Conservation (phyloP, 495 filamentous ascomycete species). For the Apiosordaria backusii region DNA sequence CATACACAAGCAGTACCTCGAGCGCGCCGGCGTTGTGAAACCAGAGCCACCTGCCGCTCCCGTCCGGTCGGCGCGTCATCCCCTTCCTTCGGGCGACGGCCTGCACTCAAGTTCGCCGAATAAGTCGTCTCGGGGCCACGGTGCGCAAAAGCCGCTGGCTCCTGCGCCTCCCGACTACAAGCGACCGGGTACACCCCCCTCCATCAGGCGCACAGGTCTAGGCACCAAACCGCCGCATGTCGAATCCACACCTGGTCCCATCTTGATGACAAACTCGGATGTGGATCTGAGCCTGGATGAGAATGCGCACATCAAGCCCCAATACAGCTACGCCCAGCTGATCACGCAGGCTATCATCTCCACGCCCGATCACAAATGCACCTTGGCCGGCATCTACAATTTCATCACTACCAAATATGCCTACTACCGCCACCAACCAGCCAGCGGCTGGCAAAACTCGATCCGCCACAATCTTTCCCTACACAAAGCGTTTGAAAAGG, state of each 20-base stretch:
- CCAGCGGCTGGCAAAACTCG: conserved; percentile 91
- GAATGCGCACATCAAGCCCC: conserved; percentile 85
- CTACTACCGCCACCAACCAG: conserved; percentile 76
- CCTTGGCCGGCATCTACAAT: conserved; percentile 82
- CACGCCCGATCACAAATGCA: conserved; percentile 78
- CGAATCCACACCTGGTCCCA: conserved; percentile 35
- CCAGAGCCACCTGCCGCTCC: conserved; percentile 25
- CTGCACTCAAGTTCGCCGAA: conserved; percentile 27
- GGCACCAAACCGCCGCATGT: conserved; percentile 44
- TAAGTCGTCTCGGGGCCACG: conserved; percentile 24
- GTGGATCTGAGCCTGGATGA: conserved; percentile 83
- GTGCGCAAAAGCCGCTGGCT: conserved; percentile 54
- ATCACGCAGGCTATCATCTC: conserved; percentile 93
- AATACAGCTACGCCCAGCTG: conserved; percentile 93
- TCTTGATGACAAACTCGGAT: conserved; percentile 48
- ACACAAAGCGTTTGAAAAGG: conserved; percentile 88
- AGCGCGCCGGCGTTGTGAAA: conserved; percentile 45
- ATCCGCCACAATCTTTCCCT: conserved; percentile 94
- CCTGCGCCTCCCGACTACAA: conserved; percentile 67
- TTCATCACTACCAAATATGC: conserved; percentile 87
- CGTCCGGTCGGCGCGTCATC: conserved; percentile 36
- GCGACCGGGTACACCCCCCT: conserved; percentile 65
- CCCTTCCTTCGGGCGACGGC: conserved; percentile 48
- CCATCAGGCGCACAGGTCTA: conserved; percentile 35
- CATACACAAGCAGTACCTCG: conserved; percentile 54